Evolutionary conservation across 2,329 filamentous ascomycete genomes (phyloP).

Genomic region (Ilyonectria destructans): DNA sequence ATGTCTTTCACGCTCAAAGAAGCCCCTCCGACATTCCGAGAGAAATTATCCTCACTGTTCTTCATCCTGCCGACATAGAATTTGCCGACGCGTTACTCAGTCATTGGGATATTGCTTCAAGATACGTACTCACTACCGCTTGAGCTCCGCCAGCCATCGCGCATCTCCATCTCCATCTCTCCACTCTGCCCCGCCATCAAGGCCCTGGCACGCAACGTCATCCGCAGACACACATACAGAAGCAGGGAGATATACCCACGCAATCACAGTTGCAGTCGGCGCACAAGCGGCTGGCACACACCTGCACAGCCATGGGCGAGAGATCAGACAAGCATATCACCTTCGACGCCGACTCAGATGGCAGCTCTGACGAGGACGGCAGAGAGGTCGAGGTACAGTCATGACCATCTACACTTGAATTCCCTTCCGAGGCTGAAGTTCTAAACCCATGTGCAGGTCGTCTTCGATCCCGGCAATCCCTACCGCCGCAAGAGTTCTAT

Average conservation of each 20-base stretch:
- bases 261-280: neutral
- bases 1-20: slow-evolving; percentile 2
- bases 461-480: slow-evolving; percentile 73
- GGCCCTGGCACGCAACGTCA: slow-evolving; percentile 31
- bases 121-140: neutral
- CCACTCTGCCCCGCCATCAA: slow-evolving; percentile 29
- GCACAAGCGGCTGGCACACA: neutral
- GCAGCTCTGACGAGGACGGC: slow-evolving; percentile 66
- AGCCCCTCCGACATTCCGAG: neutral
- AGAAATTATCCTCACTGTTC: neutral
- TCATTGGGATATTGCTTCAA: neutral
- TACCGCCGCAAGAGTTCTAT: slow-evolving; percentile 79
- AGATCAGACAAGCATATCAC: slow-evolving; percentile 43
- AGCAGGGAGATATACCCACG: neutral
- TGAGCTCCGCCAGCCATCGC: slow-evolving; percentile 3
- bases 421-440: neutral
- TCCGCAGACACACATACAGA: slow-evolving; percentile 1
- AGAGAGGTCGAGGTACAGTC: slow-evolving; percentile 66
- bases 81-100: neutral
- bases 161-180: neutral
- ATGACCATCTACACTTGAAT: neutral
- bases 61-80: neutral
- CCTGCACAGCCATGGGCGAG: slow-evolving; percentile 37
- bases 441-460: slow-evolving; percentile 63
- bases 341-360: slow-evolving; percentile 57